A percentile compares a stretch with the other conserved stretches of the same genome.
Conservation (phyloP, 192 early-diverging fungal species). For the Phlyctochytrium planicorne region DNA sequence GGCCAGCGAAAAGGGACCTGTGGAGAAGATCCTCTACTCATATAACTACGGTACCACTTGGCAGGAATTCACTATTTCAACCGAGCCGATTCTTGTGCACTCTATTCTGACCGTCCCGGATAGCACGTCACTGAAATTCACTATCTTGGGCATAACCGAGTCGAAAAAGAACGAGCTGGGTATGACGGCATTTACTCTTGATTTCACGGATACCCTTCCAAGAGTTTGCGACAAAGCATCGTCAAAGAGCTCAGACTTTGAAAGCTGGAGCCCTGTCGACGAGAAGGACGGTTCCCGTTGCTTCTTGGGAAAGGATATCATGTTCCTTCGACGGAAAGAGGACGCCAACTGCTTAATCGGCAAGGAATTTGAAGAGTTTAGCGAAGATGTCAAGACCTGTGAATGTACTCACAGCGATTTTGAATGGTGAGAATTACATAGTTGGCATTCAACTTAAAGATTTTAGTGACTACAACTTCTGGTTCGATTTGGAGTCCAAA, state of each 20-base stretch:
- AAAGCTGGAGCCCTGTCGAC: constrained; percentile 68
- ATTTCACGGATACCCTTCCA: constrained; percentile 52
- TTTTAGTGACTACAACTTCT: constrained; percentile 70
- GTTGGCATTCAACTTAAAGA: constrained; percentile 8
- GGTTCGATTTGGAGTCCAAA: constrained; percentile 60
- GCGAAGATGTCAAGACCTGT: constrained; percentile 57
- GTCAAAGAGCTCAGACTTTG: constrained; percentile 77
- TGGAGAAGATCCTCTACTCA: constrained; percentile 59
- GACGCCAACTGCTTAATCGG: constrained; percentile 70
- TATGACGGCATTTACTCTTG: constrained; percentile 50
- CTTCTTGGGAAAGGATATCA: constrained; percentile 57
- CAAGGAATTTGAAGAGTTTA: constrained; percentile 56
- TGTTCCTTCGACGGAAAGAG: constrained; percentile 75
- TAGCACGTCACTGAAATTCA: constrained; percentile 68
- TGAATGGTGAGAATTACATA: constrained; percentile 66
- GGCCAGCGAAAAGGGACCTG: constrained; percentile 70
- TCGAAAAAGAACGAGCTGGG: constrained; percentile 11
- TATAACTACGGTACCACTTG: constrained; percentile 80
- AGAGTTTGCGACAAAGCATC: constrained; percentile 38
- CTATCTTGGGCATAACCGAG: constrained; percentile 58
- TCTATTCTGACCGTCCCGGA: constrained; percentile 63
- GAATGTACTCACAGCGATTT: constrained; percentile 76
- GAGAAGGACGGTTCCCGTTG: constrained; percentile 48
- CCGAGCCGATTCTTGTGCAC: constrained; percentile 58
- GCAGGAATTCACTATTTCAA: constrained; percentile 59